Evolutionary conservation across 1,284 basidiomycete species (phyloP).

Genomic region (Ceratobasidium sp.): DNA sequence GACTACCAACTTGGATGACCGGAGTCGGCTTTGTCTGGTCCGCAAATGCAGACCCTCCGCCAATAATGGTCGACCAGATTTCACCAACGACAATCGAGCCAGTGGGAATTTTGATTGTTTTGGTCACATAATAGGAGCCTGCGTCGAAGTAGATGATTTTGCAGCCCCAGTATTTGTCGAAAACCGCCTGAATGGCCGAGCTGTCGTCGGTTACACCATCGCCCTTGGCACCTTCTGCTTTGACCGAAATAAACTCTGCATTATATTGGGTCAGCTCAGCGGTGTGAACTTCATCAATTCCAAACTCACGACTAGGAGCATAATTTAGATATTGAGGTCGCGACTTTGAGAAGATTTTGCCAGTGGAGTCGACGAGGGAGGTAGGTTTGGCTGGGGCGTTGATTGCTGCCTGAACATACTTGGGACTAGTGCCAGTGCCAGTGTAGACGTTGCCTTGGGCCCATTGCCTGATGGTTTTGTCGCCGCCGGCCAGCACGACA

Average conservation of each 20-base stretch:
- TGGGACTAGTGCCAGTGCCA: slow-evolving; percentile 55
- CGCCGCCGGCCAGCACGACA: slow-evolving; percentile 58
- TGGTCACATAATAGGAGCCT: slow-evolving; percentile 67
- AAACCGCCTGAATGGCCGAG: slow-evolving; percentile 64
- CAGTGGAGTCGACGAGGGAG: slow-evolving; percentile 63
- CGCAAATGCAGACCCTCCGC: slow-evolving; percentile 65
- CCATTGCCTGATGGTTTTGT: slow-evolving; percentile 66
- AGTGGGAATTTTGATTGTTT: slow-evolving; percentile 73
- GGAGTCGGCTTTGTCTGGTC: slow-evolving; percentile 61
- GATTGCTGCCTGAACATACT: slow-evolving; percentile 62
- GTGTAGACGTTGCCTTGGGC: slow-evolving; percentile 67
- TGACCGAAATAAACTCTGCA: slow-evolving; percentile 68
- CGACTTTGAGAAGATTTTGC: slow-evolving; percentile 65
- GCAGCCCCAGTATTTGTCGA: slow-evolving; percentile 72
- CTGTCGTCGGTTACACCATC: slow-evolving; percentile 82
- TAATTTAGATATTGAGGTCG: slow-evolving; percentile 77
- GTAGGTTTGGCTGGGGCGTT: slow-evolving; percentile 60
- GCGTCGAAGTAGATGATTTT: slow-evolving; percentile 73
- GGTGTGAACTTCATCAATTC: not conserved
- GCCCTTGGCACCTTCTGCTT: slow-evolving; percentile 71
- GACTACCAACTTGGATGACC: slow-evolving; percentile 65
- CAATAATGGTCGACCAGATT: slow-evolving; percentile 77
- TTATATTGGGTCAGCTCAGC: too few relatives aligned
- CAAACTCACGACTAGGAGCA: slow-evolving; percentile 54
- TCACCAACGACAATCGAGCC: slow-evolving; percentile 77